These are phyloP conservation scores for Lipomyces starkeyi DNA, from an alignment of 805 yeast species.

Conservation along the genomic window DNA sequence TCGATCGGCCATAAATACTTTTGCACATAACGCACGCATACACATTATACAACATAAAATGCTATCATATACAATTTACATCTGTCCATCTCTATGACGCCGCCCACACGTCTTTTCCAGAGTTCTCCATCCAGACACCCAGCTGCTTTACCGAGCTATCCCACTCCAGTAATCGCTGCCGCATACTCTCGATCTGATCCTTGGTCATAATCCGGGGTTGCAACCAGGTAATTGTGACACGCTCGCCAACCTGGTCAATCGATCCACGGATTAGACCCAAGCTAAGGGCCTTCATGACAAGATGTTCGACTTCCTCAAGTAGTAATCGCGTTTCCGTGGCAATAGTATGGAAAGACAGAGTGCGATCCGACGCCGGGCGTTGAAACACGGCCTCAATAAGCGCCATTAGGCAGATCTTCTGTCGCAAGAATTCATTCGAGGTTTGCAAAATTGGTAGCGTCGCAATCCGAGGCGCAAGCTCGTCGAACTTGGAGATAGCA, in stretches of 20 bases:
- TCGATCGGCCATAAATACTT: neutral
- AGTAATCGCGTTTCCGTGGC: constrained; percentile 69
- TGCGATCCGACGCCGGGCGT: constrained; percentile 75
- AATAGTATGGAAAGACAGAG: constrained; percentile 73
- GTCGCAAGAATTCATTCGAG: constrained; percentile 72
- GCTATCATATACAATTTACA: constrained; percentile 4
- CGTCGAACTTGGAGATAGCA: constrained; percentile 69
- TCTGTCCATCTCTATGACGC: constrained; percentile 13
- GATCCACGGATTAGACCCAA: constrained; percentile 84
- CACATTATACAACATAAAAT: constrained; percentile 7
- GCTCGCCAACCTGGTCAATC: constrained; percentile 83
- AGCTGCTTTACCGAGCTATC: constrained; percentile 71
- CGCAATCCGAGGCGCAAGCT: constrained; percentile 50
- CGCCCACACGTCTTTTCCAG: constrained; percentile 57
- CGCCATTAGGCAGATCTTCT: constrained; percentile 91
- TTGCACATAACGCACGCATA: neutral
- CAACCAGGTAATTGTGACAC: constrained; percentile 87
- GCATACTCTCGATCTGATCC: constrained; percentile 79
- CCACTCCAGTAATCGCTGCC: constrained; percentile 77
- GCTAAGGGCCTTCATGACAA: constrained; percentile 89
- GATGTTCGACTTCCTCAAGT: constrained; percentile 80
- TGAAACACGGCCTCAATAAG: constrained; percentile 83
- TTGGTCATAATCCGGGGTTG: constrained; percentile 92
- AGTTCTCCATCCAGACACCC: constrained; percentile 62
- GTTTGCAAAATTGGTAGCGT: constrained; percentile 62